Evolutionary conservation across 108 stramenopile species (phyloP), one percentile per base, ranked within the genome.

Genomic region (Bacterosira constricta): DNA sequence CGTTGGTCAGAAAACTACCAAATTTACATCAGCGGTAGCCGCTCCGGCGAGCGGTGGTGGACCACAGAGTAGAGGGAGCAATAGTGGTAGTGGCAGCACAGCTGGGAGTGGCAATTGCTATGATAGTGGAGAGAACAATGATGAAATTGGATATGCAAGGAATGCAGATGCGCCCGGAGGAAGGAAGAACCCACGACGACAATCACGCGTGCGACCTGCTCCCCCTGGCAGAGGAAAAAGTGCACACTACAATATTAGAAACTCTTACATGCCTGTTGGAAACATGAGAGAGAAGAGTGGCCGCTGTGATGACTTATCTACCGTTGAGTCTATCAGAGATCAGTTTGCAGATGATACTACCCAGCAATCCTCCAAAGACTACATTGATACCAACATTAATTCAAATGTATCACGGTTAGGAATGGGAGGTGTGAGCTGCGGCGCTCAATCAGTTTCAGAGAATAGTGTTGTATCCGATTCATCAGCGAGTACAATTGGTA

Each of bases 351-450:
- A 41, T 25, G 38, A 45, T 21, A 38, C 30, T 25, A 44, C 61
- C 15, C n/a, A n/a, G n/a, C n/a, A n/a, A n/a, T n/a, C n/a, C n/a
- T n/a, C n/a, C n/a, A n/a, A n/a, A n/a, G n/a, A n/a, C n/a, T n/a
- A n/a, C n/a, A n/a, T n/a, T n/a, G n/a, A n/a, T n/a, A n/a, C n/a
- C n/a, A n/a, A n/a, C n/a, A n/a, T n/a, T n/a, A n/a, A 39, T 52
- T 58, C 73, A 36, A 75, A 66, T 42, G 46, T 75, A 6, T 75
- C 74, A 31, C 32, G 29, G 21, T 36, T 73, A 35, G 73, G 63
- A 39, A 65, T 75, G 46, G 74, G 74, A 61, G 74, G 74, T 39
- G 50, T 59, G 23, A 75, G 65, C 30, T 66, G 74, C 32, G 50
- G 46, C 36, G 74, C 46, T 10, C 61, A 47, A 37, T 61, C 66